These are phyloP conservation scores for Collybia mongolica DNA, from an alignment of 768 basidiomycete species.

Conservation along the genomic window DNA sequence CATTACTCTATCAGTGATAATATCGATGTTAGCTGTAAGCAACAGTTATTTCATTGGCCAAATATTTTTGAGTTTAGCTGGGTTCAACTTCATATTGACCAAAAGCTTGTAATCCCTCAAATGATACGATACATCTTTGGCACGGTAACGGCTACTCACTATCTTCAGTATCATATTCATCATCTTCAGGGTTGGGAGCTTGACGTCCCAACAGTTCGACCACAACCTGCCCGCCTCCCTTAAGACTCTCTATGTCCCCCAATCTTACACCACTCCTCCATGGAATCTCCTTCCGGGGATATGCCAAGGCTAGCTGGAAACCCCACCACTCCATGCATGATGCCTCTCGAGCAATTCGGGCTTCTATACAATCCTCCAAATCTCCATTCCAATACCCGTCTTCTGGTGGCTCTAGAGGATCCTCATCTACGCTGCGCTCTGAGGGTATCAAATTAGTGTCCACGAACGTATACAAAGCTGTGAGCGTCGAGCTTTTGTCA, in stretches of 20 bases:
- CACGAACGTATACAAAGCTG: constrained; percentile 70
- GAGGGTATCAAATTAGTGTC: constrained; percentile 58
- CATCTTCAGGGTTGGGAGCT: constrained; percentile 29
- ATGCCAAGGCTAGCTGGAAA: constrained; percentile 67
- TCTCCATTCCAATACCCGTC: constrained; percentile 30
- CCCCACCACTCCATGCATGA: constrained; percentile 57
- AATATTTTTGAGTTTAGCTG: no score
- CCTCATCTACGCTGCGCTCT: constrained; percentile 31
- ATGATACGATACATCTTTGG: no score
- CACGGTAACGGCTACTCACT: constrained; percentile 18
- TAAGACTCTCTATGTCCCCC: constrained; percentile 45
- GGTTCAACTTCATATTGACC: no score
- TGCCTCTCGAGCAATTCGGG: constrained; percentile 17
- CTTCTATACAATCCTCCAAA: constrained; percentile 34
- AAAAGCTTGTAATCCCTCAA: no score
- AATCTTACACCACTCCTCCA: constrained; percentile 43
- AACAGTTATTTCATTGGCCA: no score
- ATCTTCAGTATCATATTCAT: constrained; percentile 60
- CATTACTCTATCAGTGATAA: no score
- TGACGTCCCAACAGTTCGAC: constrained; percentile 42
- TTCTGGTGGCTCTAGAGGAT: constrained; percentile 41
- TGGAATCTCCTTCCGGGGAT: constrained; percentile 64
- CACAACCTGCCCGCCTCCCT: constrained; percentile 63
- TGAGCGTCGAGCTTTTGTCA: constrained; percentile 44
- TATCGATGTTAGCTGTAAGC: no score